These are phyloP conservation scores for Zychaea mexicana DNA, from an alignment of 371 early-diverging fungal genomes.

Conservation along the genomic window DNA sequence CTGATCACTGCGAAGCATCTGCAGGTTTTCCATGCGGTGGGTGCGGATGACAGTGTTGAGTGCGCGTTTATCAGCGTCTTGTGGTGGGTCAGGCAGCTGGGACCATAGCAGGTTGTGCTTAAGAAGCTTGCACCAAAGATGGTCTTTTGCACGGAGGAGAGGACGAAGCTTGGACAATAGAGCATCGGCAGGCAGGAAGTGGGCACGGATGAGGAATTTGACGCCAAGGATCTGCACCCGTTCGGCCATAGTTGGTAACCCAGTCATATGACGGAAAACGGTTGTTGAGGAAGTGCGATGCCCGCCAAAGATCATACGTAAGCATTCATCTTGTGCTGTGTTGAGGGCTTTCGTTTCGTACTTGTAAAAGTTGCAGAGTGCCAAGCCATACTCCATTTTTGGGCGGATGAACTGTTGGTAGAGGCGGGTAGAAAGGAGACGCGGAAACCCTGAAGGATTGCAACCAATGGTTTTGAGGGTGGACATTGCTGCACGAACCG, in stretches of 20 bases:
- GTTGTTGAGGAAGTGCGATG: slow-evolving; percentile 13
- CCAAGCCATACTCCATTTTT: too few relatives aligned
- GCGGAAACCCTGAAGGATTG: too few relatives aligned
- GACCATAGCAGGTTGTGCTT: background rate
- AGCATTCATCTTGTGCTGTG: slow-evolving; percentile 16
- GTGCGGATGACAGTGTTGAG: background rate
- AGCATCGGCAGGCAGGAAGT: slow-evolving; percentile 7
- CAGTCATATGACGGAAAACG: slow-evolving; percentile 18
- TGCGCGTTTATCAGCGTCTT: background rate
- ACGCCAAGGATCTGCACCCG: slow-evolving; percentile 2
- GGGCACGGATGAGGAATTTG: slow-evolving; percentile 7
- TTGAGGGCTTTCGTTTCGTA: too few relatives aligned
- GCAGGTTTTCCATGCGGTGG: background rate
- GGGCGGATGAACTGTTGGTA: too few relatives aligned
- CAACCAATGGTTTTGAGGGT: too few relatives aligned
- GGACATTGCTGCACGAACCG: too few relatives aligned
- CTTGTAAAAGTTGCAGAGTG: too few relatives aligned
- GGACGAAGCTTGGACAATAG: background rate
- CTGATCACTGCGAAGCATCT: background rate
- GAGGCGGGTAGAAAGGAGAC: too few relatives aligned
- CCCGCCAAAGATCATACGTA: slow-evolving; percentile 17
- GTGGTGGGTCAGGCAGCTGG: background rate
- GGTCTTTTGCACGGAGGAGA: background rate
- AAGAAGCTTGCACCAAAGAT: background rate
- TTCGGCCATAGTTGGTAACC: slow-evolving; percentile 14